Percentiles rank a stretch among this genome's conserved stretches.
phyloP scores from a whole-genome alignment of 352 stramenopile species.

The Phytophthora foliorum region DNA sequence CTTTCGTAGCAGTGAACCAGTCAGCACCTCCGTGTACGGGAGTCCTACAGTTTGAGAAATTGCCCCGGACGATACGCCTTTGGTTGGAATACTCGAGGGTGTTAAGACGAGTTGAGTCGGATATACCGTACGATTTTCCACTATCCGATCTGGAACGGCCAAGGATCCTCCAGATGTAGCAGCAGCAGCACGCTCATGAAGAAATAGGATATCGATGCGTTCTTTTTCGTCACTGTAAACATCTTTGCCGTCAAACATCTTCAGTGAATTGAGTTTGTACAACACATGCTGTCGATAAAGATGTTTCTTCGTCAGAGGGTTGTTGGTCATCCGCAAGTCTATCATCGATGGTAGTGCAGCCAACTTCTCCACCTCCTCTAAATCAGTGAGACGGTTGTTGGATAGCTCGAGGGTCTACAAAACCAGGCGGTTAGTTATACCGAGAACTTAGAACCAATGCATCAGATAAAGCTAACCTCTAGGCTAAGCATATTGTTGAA shows the following conservation, averaged over 20 bases:
- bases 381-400: slow-evolving; percentile 79
- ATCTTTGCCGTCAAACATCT: slow-evolving; percentile 74
- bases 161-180: slow-evolving; percentile 25
- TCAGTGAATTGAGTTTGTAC: slow-evolving; percentile 63
- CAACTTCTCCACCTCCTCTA: slow-evolving; percentile 87
- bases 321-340: slow-evolving; percentile 74
- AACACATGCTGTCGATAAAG: slow-evolving; percentile 81
- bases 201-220: slow-evolving; percentile 72
- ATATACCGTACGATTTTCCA: slow-evolving; percentile 29
- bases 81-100: slow-evolving; percentile 59
- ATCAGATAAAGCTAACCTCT: slow-evolving; percentile 51
- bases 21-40: slow-evolving; percentile 46
- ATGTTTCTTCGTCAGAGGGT: slow-evolving; percentile 85
- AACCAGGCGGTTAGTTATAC: slow-evolving; percentile 5
- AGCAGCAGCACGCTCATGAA: slow-evolving; percentile 65
- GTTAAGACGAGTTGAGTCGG: slow-evolving; percentile 45
- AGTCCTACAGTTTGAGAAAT: slow-evolving; percentile 37
- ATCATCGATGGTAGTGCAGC: slow-evolving; percentile 60
- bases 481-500: slow-evolving; percentile 75
- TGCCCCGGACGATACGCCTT: slow-evolving; percentile 17
- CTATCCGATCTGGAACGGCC: slow-evolving; percentile 24
- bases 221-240: slow-evolving; percentile 84
- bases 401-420: slow-evolving; percentile 74
- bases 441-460: neutral
- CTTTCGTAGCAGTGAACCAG: slow-evolving; percentile 60